Evolutionary conservation across 176 grass and related monocot species (phyloP).

Genomic region (Aegilops speltoides): DNA sequence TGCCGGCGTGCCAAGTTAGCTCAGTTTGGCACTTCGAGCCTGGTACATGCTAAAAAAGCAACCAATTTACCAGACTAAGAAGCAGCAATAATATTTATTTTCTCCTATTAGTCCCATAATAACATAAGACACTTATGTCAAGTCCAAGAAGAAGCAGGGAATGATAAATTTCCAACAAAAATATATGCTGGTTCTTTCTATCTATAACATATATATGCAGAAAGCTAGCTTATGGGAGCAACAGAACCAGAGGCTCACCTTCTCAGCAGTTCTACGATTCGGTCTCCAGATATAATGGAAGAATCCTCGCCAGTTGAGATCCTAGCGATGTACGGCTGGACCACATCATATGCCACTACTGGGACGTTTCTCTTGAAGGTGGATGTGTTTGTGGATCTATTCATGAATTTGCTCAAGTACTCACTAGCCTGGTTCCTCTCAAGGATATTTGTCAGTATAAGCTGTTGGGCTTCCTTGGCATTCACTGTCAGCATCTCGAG

Average conservation of each 20-base stretch:
- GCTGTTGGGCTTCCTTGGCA: conserved; percentile 63
- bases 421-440: conserved; percentile 62
- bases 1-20: neutral
- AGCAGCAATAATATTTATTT: neutral
- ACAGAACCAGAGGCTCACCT: conserved; percentile 41
- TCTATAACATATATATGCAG: neutral
- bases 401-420: conserved; percentile 70
- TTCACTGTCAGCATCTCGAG: conserved; percentile 66
- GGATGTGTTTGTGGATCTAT: conserved; percentile 53
- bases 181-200: conserved; percentile 20
- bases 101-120: neutral
- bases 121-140: neutral
- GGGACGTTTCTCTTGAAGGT: conserved; percentile 58
- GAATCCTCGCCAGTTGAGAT: conserved; percentile 58
- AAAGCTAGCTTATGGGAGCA: conserved; percentile 5
- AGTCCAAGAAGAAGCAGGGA: conserved; percentile 8
- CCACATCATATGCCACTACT: conserved; percentile 56
- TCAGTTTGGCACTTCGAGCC: neutral
- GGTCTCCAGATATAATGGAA: conserved; percentile 69
- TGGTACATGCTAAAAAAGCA: neutral
- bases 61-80: neutral
- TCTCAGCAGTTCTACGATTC: conserved; percentile 59
- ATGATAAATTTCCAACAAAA: neutral
- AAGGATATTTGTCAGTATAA: conserved; percentile 58
- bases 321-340: conserved; percentile 63